Percentiles rank a stretch among this genome's conserved stretches.
Evolutionary conservation across 345 rosid species (phyloP).

Genomic region (Arabis hirsuta): DNA sequence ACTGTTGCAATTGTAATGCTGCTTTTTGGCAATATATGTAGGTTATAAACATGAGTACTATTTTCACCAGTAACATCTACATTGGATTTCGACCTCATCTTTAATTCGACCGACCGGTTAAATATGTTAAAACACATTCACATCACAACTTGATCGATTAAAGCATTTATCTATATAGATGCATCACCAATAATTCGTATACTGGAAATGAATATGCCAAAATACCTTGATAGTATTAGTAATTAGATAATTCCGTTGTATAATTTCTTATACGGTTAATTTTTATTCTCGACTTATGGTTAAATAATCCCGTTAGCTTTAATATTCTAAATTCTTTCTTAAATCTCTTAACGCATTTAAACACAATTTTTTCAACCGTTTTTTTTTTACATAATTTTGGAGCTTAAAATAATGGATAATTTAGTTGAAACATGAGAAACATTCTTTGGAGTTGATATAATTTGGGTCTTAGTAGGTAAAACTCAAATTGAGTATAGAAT

Average conservation of each 20-base stretch:
- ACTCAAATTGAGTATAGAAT: conserved; percentile 14
- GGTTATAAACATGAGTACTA: conserved; percentile 33
- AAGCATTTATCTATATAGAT: not conserved
- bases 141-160: conserved; percentile 28
- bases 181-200: conserved; percentile 9
- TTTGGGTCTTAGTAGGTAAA: conserved; percentile 35
- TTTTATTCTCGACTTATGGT: too few species aligned
- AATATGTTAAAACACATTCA: conserved; percentile 23
- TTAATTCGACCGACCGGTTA: conserved; percentile 24
- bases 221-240: not conserved
- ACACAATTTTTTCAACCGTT: too few species aligned
- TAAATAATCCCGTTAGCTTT: too few species aligned
- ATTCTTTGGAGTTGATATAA: conserved; percentile 32
- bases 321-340: too few species aligned
- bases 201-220: not conserved
- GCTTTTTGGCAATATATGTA: conserved; percentile 43
- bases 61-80: conserved; percentile 39
- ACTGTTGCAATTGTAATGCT: conserved; percentile 38
- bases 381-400: too few species aligned
- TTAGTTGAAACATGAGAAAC: not conserved
- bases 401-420: too few species aligned
- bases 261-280: not conserved
- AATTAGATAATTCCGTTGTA: not conserved
- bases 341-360: too few species aligned
- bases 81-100: conserved; percentile 26